A percentile compares a stretch with the other conserved stretches of the same genome.
These are phyloP conservation scores for Emergomyces africanus DNA, from an alignment of 2,329 filamentous ascomycete species.

Conservation along the genomic window DNA sequence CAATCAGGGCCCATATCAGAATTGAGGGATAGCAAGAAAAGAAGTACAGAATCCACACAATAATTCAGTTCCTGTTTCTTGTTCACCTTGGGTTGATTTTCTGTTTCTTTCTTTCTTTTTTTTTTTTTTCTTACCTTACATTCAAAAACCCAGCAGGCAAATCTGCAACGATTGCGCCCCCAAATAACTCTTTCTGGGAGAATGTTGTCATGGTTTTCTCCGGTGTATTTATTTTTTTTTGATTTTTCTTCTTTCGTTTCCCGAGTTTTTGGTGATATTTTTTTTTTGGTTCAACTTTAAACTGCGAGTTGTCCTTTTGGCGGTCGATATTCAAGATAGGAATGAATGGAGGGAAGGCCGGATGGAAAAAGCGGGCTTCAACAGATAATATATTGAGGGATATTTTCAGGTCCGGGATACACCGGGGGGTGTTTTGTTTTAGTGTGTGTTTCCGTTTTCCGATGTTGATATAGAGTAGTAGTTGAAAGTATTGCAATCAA, in stretches of 20 bases:
- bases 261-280: no score
- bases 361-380: no score
- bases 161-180: constrained; percentile 15
- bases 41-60: neutral
- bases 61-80: neutral
- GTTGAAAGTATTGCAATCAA: neutral
- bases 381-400: neutral
- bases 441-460: no score
- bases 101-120: no score
- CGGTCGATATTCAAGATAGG: no score
- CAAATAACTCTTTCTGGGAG: constrained; percentile 11
- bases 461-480: neutral
- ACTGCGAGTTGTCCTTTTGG: neutral
- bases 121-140: constrained; percentile 12
- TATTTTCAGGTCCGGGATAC: neutral
- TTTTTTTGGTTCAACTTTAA: neutral
- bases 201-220: neutral
- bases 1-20: neutral
- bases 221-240: neutral
- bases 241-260: no score
- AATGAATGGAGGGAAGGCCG: no score
- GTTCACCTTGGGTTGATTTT: no score
- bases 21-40: neutral
- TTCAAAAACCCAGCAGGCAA: constrained; percentile 14
- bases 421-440: no score